Percentiles rank a stretch among this genome's conserved stretches.
These are phyloP conservation scores for Stachybotrys echinatus DNA, from an alignment of 2,329 filamentous ascomycete genomes.

Conservation along the genomic window DNA sequence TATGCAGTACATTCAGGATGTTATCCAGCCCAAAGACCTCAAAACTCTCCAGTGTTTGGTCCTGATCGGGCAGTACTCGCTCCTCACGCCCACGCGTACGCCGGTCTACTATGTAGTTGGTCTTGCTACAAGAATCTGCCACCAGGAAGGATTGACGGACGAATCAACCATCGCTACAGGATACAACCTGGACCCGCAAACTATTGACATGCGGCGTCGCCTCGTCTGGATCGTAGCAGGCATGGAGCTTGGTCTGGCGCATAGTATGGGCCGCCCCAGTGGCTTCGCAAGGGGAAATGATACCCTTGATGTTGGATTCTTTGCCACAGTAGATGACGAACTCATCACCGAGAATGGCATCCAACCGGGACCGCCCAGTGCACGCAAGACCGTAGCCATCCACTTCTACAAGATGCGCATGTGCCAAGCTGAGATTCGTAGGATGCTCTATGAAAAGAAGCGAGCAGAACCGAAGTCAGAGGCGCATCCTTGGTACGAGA, in stretches of 20 bases:
- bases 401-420: slow-evolving; percentile 92
- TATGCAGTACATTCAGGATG: slow-evolving; percentile 74
- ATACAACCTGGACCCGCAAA: slow-evolving; percentile 60
- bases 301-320: slow-evolving; percentile 80
- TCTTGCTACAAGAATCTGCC: slow-evolving; percentile 78
- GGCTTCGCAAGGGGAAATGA: slow-evolving; percentile 79
- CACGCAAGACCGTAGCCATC: slow-evolving; percentile 83
- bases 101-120: slow-evolving; percentile 93
- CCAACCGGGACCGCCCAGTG: slow-evolving; percentile 62
- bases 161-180: slow-evolving; percentile 77
- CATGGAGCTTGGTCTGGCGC: slow-evolving; percentile 84
- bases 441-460: slow-evolving; percentile 82
- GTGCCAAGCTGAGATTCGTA: slow-evolving; percentile 80
- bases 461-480: slow-evolving; percentile 71
- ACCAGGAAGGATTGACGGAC: slow-evolving; percentile 81
- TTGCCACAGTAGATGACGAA: slow-evolving; percentile 74
- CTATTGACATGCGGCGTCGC: slow-evolving; percentile 83
- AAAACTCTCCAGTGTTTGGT: slow-evolving; percentile 86
- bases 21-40: slow-evolving; percentile 83
- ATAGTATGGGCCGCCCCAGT: slow-evolving; percentile 81
- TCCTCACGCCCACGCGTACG: slow-evolving; percentile 85
- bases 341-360: slow-evolving; percentile 78
- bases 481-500: slow-evolving; percentile 77
- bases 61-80: slow-evolving; percentile 84
- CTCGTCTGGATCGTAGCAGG: slow-evolving; percentile 83